Conservation (phyloP, 345 rosid species). For the Citrus inodora region DNA sequence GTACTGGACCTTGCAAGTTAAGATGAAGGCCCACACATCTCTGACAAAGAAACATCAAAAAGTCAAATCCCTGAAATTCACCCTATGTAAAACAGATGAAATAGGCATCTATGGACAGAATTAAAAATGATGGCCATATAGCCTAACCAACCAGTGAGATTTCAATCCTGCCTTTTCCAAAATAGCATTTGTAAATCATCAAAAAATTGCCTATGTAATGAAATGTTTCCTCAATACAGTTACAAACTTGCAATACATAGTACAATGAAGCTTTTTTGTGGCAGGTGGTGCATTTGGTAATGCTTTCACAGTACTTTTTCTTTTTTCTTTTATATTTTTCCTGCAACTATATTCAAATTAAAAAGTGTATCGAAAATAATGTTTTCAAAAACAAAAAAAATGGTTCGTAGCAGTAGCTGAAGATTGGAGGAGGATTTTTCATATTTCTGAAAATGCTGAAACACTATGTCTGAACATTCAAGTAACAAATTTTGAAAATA, state of each 20-base stretch:
- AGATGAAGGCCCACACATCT: constrained; percentile 96
- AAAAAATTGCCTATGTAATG: neutral
- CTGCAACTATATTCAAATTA: too few species aligned
- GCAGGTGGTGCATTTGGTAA: neutral
- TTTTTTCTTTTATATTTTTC: too few species aligned
- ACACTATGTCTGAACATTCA: neutral
- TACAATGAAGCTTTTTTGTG: neutral
- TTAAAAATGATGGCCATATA: neutral
- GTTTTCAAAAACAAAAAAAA: neutral
- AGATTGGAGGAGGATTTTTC: neutral
- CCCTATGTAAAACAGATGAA: neutral
- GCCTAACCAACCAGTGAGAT: neutral
- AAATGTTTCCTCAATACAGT: neutral
- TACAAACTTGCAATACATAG: neutral
- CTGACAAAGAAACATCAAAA: constrained; percentile 41
- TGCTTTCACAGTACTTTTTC: neutral
- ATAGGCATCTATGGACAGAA: neutral
- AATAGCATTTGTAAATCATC: neutral
- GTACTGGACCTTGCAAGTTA: constrained; percentile 88
- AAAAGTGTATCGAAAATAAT: neutral
- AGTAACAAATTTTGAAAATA: neutral
- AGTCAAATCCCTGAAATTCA: constrained; percentile 16
- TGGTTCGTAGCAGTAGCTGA: neutral
- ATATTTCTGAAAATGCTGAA: neutral
- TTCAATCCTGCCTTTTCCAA: neutral